Base-by-base conservation (phyloP, 2,329 filamentous ascomycete species). In the Dactylellina drechsleri region DNA sequence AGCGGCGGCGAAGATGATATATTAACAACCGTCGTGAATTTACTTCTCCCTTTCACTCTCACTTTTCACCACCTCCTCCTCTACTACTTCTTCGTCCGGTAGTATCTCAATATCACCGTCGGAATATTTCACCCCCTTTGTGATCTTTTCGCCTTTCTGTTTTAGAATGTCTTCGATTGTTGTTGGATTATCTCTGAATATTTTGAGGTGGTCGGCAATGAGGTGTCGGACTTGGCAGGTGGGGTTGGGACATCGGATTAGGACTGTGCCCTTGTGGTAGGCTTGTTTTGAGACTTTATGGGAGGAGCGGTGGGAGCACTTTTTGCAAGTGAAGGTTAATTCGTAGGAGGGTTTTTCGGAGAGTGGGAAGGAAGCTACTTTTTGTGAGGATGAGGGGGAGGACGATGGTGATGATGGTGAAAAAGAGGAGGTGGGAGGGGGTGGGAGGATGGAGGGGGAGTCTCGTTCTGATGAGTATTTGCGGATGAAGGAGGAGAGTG, bases 261-360 rank as follows among this genome's bases (percentile, higher is more conserved):
- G 85, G 3, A 95, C 90, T 0, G 92, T 94, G 41, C 95, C 95
- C 77, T 90, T 86, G 82, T 98, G 93, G 81, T 99, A 99, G 36
- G 92, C 95, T 81, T 98, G 95, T 82, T 98, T 97, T 31, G 92
- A 92, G 79, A 99, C 85, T 59, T 87, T 87, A 83, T 99, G 96
- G 12, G 89, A 86, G n/a, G 92, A 96, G 70, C 93, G 90, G 41
- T 87, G 84, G 53, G 86, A 85, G 83, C 95, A 99, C 36, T 92
- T 92, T 72, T 91, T 89, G 86, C 95, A 99, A 78, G 95, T 99
- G 82, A 99, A 97, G 58, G 89, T 91, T 77, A 99, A 86, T 78
- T 92, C 87, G 83, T 98, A 99, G 26, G 80, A 80, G 10, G 81
- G 78, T 28, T 77, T 78, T 10, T 80, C 79, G 10, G 81, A 77